These are phyloP conservation scores for Sporothrix brasiliensis DNA, from an alignment of 2,329 filamentous ascomycete species.

Conservation along the genomic window DNA sequence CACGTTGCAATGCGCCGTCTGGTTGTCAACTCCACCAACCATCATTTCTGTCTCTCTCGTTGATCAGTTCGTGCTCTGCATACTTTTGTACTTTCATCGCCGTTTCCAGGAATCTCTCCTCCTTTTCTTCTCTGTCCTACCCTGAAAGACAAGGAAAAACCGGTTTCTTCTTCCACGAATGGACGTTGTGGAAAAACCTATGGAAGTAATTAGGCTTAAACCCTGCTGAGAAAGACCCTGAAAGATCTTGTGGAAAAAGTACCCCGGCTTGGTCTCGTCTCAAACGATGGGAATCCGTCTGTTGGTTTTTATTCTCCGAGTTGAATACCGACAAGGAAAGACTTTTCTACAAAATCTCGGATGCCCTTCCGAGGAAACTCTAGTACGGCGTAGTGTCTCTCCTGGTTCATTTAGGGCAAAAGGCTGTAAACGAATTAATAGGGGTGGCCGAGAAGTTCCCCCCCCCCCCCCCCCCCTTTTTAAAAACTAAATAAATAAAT, in stretches of 20 bases:
- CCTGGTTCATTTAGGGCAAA: constrained; percentile 8
- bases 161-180: constrained; percentile 18
- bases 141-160: neutral
- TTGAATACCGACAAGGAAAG: neutral
- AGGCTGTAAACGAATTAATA: neutral
- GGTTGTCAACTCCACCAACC: constrained; percentile 1
- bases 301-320: constrained; percentile 12
- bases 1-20: neutral
- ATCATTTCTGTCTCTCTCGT: constrained; percentile 15
- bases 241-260: neutral
- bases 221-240: constrained; percentile 1
- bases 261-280: constrained; percentile 19
- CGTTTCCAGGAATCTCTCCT: neutral
- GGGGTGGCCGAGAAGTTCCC: constrained; percentile 7
- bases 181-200: neutral
- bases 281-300: neutral
- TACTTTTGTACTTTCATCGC: neutral
- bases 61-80: neutral
- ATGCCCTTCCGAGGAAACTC: neutral
- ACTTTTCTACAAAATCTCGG: neutral
- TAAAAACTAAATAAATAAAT: no score
- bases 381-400: neutral
- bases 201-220: neutral
- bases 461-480: no score
- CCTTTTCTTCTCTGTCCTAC: neutral